phyloP scores from a whole-genome alignment of 2,329 filamentous ascomycete genomes.

The Blastomyces parvus region DNA sequence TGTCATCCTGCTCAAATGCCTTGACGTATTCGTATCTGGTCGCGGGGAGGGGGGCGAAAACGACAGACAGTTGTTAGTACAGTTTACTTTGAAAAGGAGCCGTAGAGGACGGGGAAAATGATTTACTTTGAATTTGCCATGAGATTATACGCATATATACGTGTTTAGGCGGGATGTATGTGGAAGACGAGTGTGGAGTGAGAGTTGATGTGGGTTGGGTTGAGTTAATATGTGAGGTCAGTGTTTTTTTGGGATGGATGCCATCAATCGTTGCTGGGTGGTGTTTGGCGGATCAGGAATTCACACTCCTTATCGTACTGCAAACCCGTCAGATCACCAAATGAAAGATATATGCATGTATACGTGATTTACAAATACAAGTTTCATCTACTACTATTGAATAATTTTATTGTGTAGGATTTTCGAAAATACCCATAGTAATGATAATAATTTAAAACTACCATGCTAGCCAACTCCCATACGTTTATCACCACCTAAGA shows the following conservation, averaged over 20 bases:
- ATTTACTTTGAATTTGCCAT: constrained; percentile 21
- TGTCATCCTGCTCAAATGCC: constrained; percentile 72
- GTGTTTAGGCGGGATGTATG: neutral
- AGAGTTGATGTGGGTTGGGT: neutral
- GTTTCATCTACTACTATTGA: neutral
- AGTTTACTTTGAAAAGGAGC: neutral
- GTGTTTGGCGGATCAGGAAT: neutral
- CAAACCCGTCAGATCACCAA: neutral
- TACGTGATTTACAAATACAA: neutral
- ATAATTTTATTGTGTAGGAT: neutral
- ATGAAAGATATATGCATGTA: neutral
- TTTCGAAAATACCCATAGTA: neutral
- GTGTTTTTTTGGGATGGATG: neutral
- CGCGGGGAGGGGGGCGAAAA: constrained; percentile 6
- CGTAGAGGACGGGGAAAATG: neutral
- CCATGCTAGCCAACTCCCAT: neutral
- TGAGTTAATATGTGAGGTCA: neutral
- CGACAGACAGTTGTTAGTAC: neutral
- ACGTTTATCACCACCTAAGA: neutral
- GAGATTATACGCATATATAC: neutral
- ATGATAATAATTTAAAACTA: neutral
- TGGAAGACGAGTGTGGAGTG: neutral
- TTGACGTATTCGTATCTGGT: constrained; percentile 87
- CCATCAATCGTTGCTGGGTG: neutral
- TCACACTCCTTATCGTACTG: too few species aligned